phyloP scores from a whole-genome alignment of 139 green algal species.

The Chlamydomonas eustigma region DNA sequence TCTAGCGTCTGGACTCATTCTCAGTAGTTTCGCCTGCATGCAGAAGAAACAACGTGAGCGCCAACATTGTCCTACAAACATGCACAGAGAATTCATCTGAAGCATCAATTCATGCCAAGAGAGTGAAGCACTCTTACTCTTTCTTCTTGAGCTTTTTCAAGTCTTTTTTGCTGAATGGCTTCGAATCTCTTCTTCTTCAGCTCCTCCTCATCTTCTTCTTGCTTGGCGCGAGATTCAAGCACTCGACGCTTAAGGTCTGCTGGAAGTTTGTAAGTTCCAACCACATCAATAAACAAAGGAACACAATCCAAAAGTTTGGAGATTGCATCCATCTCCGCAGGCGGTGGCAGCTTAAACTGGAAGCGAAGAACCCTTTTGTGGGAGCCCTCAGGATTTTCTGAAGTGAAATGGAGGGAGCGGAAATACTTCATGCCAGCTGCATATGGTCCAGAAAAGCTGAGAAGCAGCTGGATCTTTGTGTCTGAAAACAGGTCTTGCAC shows the following conservation, averaged over 20 bases:
- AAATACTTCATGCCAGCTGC: conserved; percentile 20
- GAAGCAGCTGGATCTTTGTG: background rate
- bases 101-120: no score
- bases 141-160: conserved; percentile 14
- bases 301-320: conserved; percentile 28
- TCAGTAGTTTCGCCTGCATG: background rate
- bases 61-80: background rate
- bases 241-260: conserved; percentile 4
- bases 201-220: conserved; percentile 1
- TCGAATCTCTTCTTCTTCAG: background rate
- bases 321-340: conserved; percentile 24
- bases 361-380: conserved; percentile 35
- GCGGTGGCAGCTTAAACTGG: conserved; percentile 31
- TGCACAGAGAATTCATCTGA: no score
- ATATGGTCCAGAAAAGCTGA: conserved; percentile 9
- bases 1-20: conserved; percentile 4
- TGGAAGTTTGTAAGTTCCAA: conserved; percentile 16
- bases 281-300: conserved; percentile 40
- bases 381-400: conserved; percentile 12
- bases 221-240: conserved; percentile 1
- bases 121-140: background rate
- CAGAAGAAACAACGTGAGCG: background rate
- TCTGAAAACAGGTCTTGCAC: conserved; percentile 30
- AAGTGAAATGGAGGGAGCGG: conserved; percentile 37
- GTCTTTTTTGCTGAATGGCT: background rate